These are phyloP conservation scores for Rosa hybrid DNA, from an alignment of 331 rosid species.

Conservation along the genomic window DNA sequence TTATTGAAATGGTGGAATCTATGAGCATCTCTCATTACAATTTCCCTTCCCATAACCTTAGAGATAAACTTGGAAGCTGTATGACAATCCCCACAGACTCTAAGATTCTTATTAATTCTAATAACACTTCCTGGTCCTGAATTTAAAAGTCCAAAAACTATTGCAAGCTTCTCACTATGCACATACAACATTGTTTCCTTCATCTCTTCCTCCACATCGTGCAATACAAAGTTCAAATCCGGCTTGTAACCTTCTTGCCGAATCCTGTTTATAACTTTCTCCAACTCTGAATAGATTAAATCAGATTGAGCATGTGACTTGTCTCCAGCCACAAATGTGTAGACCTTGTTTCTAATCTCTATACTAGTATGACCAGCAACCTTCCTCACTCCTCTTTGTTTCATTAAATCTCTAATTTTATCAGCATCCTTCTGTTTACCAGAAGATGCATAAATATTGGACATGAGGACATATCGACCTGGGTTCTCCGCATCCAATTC, in stretches of 20 bases:
- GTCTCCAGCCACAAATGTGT: constrained; percentile 50
- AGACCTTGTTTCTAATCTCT: constrained; percentile 41
- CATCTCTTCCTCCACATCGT: constrained; percentile 50
- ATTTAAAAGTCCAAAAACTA: constrained; percentile 46
- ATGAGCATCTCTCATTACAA: constrained; percentile 47
- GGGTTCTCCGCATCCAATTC: constrained; percentile 48
- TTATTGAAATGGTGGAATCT: constrained; percentile 50
- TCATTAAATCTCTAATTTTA: constrained; percentile 41
- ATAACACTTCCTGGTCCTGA: constrained; percentile 30
- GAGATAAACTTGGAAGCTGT: constrained; percentile 47
- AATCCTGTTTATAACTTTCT: constrained; percentile 42
- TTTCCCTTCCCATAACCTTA: constrained; percentile 38
- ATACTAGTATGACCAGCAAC: constrained; percentile 44
- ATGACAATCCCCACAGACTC: constrained; percentile 59
- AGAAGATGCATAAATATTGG: constrained; percentile 49
- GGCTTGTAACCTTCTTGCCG: constrained; percentile 42
- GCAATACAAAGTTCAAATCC: constrained; percentile 46
- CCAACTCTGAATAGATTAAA: constrained; percentile 42
- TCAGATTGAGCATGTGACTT: constrained; percentile 35
- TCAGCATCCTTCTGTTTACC: constrained; percentile 43
- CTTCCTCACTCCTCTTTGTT: constrained; percentile 47
- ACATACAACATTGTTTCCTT: constrained; percentile 41
- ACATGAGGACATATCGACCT: constrained; percentile 53
- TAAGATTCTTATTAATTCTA: constrained; percentile 45
- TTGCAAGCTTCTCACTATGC: constrained; percentile 53